These are phyloP conservation scores for Achlya hypogyna DNA, from an alignment of 352 stramenopile genomes.

Conservation along the genomic window DNA sequence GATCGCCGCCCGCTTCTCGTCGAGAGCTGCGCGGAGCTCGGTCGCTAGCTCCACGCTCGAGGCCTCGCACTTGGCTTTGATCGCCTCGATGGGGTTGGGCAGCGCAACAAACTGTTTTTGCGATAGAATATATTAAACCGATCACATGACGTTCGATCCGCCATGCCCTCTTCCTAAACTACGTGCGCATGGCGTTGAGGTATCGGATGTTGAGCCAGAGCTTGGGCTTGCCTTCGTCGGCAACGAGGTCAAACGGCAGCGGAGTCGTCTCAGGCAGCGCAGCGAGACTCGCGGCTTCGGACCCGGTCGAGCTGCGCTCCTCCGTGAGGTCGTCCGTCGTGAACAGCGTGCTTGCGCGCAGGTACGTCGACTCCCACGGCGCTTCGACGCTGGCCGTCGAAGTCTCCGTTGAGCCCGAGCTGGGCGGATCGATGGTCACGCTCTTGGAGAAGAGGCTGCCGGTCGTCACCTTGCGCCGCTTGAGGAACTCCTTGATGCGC, in stretches of 20 bases:
- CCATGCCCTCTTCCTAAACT: neutral
- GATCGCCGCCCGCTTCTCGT: constrained; percentile 41
- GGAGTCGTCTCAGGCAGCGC: constrained; percentile 42
- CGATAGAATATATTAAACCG: neutral
- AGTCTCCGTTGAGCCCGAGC: constrained; percentile 54
- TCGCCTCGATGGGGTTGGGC: too few species aligned
- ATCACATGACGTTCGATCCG: neutral
- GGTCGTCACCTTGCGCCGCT: constrained; percentile 62
- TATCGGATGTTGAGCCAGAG: constrained; percentile 78
- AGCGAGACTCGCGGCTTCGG: constrained; percentile 24
- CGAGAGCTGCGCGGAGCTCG: too few species aligned
- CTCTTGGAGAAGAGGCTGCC: constrained; percentile 75
- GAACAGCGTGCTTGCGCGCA: neutral
- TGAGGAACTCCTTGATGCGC: constrained; percentile 63
- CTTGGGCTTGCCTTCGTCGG: constrained; percentile 40
- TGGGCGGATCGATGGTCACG: constrained; percentile 37
- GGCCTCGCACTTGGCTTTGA: too few species aligned
- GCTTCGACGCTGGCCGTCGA: constrained; percentile 25
- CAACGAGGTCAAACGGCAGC: constrained; percentile 39
- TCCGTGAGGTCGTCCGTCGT: neutral
- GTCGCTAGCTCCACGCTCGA: too few species aligned
- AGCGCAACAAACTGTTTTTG: too few species aligned
- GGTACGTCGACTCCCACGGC: constrained; percentile 3
- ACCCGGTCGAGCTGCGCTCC: neutral
- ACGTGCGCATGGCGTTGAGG: constrained; percentile 72